Evolutionary conservation across 1,284 basidiomycete species (phyloP), one percentile per base, ranked within the genome.

Genomic region (Ganoderma meredithae): DNA sequence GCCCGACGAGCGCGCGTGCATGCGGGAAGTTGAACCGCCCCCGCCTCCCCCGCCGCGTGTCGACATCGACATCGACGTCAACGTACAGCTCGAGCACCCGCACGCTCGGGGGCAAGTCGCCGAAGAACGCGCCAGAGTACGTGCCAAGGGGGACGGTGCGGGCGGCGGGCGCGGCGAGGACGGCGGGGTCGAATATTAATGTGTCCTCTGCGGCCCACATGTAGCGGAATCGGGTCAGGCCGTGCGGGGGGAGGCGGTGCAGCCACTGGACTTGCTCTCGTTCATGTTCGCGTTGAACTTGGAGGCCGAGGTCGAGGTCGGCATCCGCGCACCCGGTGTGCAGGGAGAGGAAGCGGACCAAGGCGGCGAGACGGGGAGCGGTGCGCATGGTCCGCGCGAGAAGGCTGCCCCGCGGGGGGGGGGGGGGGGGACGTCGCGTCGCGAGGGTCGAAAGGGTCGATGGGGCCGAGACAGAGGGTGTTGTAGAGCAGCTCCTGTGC

Each of bases 101-200:
- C 9, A 60, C 17, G 22, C 36, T 33, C 25, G 41, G 39, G 36
- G 64, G 27, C 25, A 65, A 22, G 15, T 17, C 31, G 19, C 40
- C 36, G 44, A 65, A 60, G 56, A 65, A 33, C 58, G 25, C n/a
- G 22, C n/a, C 58, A 15, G 64, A n/a, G 64, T 53, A 60, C n/a
- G 49, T 3, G 8, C 47, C 64, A 12, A 22, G 61, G 1, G 55
- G 19, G 7, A 67, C 47, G 3, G 55, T 60, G 61, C 62, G 44
- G 2, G 63, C 56, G 15, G 65, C 65, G 33, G 55, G 52, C 17
- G 36, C 22, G 3, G 5, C 39, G 36, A 44, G 41, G 10, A 60
- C 5, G 22, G 19, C 12, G 1, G n/a, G 19, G 36, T 60, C n/a
- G 44, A 67, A 63, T n/a, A n/a, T n/a, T n/a, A n/a, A n/a, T 0